A percentile compares a stretch with the other conserved stretches of the same genome.
Evolutionary conservation across 805 yeast genomes (phyloP).

Genomic region (Ogataea angusta): DNA sequence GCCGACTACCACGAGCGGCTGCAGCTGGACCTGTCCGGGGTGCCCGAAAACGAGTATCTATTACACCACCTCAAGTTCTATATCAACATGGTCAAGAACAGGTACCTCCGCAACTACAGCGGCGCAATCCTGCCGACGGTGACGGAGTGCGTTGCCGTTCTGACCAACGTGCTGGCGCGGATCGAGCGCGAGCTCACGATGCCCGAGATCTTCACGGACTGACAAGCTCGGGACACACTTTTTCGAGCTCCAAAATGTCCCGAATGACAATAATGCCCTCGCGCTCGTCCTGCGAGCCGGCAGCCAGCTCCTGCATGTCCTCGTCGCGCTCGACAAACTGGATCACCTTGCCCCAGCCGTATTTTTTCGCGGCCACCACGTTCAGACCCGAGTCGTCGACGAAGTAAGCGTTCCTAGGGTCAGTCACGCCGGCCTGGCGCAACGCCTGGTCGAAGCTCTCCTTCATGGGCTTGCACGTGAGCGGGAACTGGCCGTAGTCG

Average conservation of each 20-base stretch:
- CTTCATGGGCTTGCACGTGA: constrained; percentile 87
- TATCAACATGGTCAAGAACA: constrained; percentile 11
- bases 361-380: constrained; percentile 64
- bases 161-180: constrained; percentile 17
- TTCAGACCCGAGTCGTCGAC: constrained; percentile 86
- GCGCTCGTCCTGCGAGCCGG: constrained; percentile 33
- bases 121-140: constrained; percentile 20
- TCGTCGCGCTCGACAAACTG: constrained; percentile 73
- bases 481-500: constrained; percentile 68
- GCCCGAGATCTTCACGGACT: constrained; percentile 14
- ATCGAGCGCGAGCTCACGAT: constrained; percentile 19
- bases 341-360: constrained; percentile 70
- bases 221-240: constrained; percentile 49
- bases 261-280: constrained; percentile 51
- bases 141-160: constrained; percentile 20
- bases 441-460: constrained; percentile 65
- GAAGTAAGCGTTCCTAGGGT: constrained; percentile 56
- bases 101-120: constrained; percentile 18
- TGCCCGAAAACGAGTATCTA: constrained; percentile 13
- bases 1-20: constrained; percentile 6
- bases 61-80: constrained; percentile 8
- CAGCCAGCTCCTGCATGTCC: constrained; percentile 39
- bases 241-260: constrained; percentile 52
- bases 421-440: constrained; percentile 54
- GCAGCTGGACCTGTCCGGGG: constrained; percentile 6